Evolutionary conservation across 352 stramenopile genomes (phyloP), one percentile per base, ranked within the genome.

Genomic region (Pythium chondricola): DNA sequence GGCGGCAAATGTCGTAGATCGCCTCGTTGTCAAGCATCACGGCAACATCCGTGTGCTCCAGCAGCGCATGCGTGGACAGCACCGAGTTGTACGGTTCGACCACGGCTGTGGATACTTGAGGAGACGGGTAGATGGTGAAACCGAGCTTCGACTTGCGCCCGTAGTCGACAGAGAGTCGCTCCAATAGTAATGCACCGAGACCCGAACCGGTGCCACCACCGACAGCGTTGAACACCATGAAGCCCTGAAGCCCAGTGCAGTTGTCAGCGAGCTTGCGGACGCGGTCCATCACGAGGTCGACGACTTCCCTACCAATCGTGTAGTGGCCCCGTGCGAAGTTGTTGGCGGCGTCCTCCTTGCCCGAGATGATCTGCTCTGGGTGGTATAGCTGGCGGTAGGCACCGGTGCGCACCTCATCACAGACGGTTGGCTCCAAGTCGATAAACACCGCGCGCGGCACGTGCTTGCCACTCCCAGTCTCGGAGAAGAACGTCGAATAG

Each of bases 81-180:
- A 98, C 93, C 17, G 85, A 96, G 89, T 99, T 99, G 85, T 99
- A 99, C 8, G 96, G 96, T 69, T 99, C 96, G 6, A 99, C 96
- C 24, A 99, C 93, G 43, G 95, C 93, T 38, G 91, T 98, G 7
- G 93, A 97, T 42, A 99, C 88, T 63, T 98, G 86, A 10, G 95
- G 96, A 61, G 95, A 97, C 18, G 95, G 96, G 67, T 96, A 98
- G 37, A 99, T 94, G 13, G 94, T 93, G 68, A 98, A 99, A 22
- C 89, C 96, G 18, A 98, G 75, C 77, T 98, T 98, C 48, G 88
- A 97, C 80, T 98, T 98, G 58, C 92, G 85, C 46, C 92, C 92
- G 62, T 99, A 99, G 72, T 99, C 95, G 21, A 98, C 93, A 21
- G 82, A 96, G 14, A 99, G 72, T 42, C 93, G 84, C 71, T 98